A percentile compares a stretch with the other conserved stretches of the same genome.
Conservation (phyloP, 2,329 filamentous ascomycete genomes). For the Drechslerella dactyloides region DNA sequence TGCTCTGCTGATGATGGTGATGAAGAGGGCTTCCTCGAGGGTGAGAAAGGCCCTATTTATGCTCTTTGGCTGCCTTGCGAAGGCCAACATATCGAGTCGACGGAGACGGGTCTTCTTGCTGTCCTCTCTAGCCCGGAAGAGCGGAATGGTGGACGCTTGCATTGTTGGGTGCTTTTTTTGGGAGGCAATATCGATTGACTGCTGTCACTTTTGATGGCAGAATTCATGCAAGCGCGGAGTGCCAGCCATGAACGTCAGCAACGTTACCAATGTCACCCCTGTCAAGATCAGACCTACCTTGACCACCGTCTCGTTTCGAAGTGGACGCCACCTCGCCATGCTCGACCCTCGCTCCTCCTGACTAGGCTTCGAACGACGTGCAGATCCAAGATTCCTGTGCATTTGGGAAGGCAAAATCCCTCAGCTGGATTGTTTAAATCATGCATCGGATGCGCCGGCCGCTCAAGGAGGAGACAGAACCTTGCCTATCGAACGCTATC, state of each 20-base stretch:
- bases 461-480: constrained; percentile 40
- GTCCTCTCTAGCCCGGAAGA: constrained; percentile 33
- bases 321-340: constrained; percentile 40
- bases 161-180: constrained; percentile 33
- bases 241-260: constrained; percentile 50
- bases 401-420: constrained; percentile 47
- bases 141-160: constrained; percentile 31
- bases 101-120: constrained; percentile 21
- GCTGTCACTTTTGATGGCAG: constrained; percentile 49
- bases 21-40: constrained; percentile 46
- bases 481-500: constrained; percentile 27
- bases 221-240: constrained; percentile 51
- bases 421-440: constrained; percentile 49
- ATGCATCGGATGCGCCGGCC: constrained; percentile 50
- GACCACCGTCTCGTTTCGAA: constrained; percentile 49
- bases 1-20: constrained; percentile 47
- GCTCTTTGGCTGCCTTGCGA: constrained; percentile 34
- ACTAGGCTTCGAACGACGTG: constrained; percentile 37
- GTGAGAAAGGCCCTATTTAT: constrained; percentile 54
- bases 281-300: constrained; percentile 49
- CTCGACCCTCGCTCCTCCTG: constrained; percentile 41
- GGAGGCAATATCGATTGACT: constrained; percentile 40
- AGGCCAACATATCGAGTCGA: constrained; percentile 29
- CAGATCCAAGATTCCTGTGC: constrained; percentile 44
- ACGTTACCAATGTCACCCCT: constrained; percentile 44